Conservation (phyloP, 1,284 basidiomycete genomes). For the Ustanciosporium gigantosporum region DNA sequence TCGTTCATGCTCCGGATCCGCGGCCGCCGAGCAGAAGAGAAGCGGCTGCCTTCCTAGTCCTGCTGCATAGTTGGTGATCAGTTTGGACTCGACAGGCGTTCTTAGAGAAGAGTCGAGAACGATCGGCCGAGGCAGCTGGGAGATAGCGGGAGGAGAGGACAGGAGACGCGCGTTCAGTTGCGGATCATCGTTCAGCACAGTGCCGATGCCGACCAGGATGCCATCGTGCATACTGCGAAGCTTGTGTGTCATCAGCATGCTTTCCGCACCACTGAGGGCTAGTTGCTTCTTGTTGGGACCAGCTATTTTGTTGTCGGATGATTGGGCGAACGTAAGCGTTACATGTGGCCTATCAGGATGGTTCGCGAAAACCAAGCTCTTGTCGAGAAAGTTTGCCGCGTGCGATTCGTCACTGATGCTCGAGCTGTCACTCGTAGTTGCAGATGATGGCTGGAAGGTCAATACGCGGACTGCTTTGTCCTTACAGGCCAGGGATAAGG, state of each 20-base stretch:
- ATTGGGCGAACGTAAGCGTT: constrained; percentile 94
- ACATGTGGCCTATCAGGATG: constrained; percentile 50
- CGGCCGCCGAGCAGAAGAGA: constrained; percentile 66
- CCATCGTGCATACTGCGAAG: constrained; percentile 77
- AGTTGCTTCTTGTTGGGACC: constrained; percentile 76
- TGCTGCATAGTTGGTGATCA: constrained; percentile 71
- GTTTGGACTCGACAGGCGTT: constrained; percentile 71
- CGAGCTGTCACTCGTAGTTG: too few relatives aligned
- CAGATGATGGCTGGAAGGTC: too few relatives aligned
- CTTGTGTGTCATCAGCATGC: constrained; percentile 94
- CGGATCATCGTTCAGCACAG: constrained; percentile 87
- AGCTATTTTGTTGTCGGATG: constrained; percentile 88
- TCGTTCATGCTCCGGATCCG: constrained; percentile 24
- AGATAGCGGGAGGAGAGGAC: constrained; percentile 27
- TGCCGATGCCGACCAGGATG: constrained; percentile 88
- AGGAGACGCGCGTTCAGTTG: constrained; percentile 71
- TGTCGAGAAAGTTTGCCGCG: constrained; percentile 7
- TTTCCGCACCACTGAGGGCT: constrained; percentile 79
- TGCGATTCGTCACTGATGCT: constrained; percentile 8
- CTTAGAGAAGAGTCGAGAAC: constrained; percentile 79
- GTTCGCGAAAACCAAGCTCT: constrained; percentile 3
- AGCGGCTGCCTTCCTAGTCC: constrained; percentile 74
- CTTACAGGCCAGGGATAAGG: too few relatives aligned
- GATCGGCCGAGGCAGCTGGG: constrained; percentile 73
- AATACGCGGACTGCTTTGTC: too few relatives aligned